Conservation (phyloP, 1,139 yeast genomes). For the Kodamaea alishanica region DNA sequence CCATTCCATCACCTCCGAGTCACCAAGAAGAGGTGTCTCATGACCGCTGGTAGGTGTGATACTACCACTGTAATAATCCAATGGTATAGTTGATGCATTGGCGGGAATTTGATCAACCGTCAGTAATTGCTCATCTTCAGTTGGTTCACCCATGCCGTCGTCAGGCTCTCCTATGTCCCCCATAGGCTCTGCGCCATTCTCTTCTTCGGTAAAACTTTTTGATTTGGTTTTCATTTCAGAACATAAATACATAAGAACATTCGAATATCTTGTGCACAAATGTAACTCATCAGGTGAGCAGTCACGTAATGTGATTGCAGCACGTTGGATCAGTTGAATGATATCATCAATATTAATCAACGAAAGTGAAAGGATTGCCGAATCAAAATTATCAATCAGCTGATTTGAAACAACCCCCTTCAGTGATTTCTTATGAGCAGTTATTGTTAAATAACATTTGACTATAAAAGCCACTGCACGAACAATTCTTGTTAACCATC, state of each 20-base stretch:
- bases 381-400: conserved; percentile 32
- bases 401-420: conserved; percentile 4
- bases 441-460: conserved; percentile 71
- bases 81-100: not conserved
- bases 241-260: conserved; percentile 72
- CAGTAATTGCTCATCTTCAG: conserved; percentile 3
- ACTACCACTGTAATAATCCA: not conserved
- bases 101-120: not conserved
- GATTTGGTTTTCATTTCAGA: conserved; percentile 60
- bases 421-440: conserved; percentile 37
- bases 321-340: conserved; percentile 60
- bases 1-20: conserved; percentile 68
- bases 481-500: conserved; percentile 88
- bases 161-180: not conserved
- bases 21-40: conserved; percentile 23
- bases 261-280: conserved; percentile 75
- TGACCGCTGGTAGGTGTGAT: conserved; percentile 3
- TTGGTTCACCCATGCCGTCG: not conserved
- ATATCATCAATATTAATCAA: conserved; percentile 71
- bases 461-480: conserved; percentile 88
- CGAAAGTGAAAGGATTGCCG: conserved; percentile 56
- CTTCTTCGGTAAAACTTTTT: conserved; percentile 18
- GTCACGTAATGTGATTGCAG: conserved; percentile 73
- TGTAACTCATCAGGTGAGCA: conserved; percentile 90
- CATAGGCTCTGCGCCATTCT: conserved; percentile 5